Conservation (phyloP, 2,329 filamentous ascomycete species). For the Colletotrichum higginsianum region DNA sequence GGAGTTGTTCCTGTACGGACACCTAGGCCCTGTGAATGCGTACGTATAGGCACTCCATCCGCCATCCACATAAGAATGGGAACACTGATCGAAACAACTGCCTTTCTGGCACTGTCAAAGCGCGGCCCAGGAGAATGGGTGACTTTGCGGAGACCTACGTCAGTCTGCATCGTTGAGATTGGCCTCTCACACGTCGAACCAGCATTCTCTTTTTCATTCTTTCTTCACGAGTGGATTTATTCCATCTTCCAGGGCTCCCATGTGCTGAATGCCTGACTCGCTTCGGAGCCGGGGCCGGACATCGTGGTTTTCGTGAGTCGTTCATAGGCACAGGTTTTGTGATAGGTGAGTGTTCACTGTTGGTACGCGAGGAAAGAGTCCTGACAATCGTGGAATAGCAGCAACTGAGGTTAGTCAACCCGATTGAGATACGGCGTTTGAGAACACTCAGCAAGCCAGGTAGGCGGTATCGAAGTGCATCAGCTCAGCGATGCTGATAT, state of each 20-base stretch:
- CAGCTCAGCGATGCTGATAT: not conserved
- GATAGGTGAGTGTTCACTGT: slow-evolving; percentile 18
- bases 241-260: not conserved
- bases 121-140: slow-evolving; percentile 35
- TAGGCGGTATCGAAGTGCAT: not conserved
- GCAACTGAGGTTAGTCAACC: not conserved
- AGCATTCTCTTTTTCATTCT: not conserved
- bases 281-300: slow-evolving; percentile 20
- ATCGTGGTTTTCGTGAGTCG: slow-evolving; percentile 9
- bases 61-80: slow-evolving; percentile 7
- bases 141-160: slow-evolving; percentile 34
- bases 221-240: slow-evolving; percentile 1
- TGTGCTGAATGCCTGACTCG: slow-evolving; percentile 15
- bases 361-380: not conserved
- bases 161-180: slow-evolving; percentile 29
- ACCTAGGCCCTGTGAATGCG: too few relatives aligned
- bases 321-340: slow-evolving; percentile 18
- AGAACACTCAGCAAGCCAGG: not conserved
- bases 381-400: not conserved
- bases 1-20: not conserved
- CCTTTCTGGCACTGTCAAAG: slow-evolving; percentile 18
- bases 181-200: slow-evolving; percentile 17
- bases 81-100: slow-evolving; percentile 3
- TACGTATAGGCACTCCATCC: not conserved
- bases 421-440: not conserved